Percentiles rank a stretch among this genome's conserved stretches.
Conservation (phyloP, 2,329 filamentous ascomycete species). For the Endoconidiophora polonica region DNA sequence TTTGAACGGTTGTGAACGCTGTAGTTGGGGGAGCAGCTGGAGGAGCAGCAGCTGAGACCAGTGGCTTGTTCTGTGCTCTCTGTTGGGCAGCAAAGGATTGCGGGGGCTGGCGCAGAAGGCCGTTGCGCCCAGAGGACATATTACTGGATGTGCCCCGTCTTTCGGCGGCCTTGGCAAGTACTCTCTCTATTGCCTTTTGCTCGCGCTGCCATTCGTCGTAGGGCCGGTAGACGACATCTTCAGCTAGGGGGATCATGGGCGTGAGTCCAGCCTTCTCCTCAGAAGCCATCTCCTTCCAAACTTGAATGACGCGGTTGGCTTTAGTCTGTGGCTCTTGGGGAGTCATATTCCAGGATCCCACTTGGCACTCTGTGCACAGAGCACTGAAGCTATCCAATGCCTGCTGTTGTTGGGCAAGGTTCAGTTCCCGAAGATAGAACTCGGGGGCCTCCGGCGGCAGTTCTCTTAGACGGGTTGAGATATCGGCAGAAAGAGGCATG, state of each 20-base stretch:
- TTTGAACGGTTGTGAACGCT: constrained; percentile 12
- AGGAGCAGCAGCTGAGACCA: constrained; percentile 20
- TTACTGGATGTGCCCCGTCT: constrained; percentile 10
- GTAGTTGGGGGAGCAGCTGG: constrained; percentile 10
- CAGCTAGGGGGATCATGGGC: constrained; percentile 43
- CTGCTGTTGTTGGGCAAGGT: constrained; percentile 27
- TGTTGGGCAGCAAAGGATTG: constrained; percentile 54
- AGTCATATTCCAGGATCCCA: constrained; percentile 24
- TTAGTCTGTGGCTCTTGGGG: constrained; percentile 25
- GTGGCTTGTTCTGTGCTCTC: constrained; percentile 32
- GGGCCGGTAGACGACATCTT: constrained; percentile 46
- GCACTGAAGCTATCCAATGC: constrained; percentile 37
- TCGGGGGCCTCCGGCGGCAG: constrained; percentile 36
- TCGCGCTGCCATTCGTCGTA: constrained; percentile 45
- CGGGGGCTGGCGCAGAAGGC: constrained; percentile 35
- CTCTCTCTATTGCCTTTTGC: constrained; percentile 19
- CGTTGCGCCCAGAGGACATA: constrained; percentile 18
- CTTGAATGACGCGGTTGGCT: constrained; percentile 29
- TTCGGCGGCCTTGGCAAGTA: constrained; percentile 1
- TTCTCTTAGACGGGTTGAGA: constrained; percentile 40
- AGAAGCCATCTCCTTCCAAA: constrained; percentile 50
- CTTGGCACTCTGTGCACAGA: constrained; percentile 40
- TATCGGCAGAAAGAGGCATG: constrained; percentile 46
- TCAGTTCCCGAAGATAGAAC: constrained; percentile 36
- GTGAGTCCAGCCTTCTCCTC: constrained; percentile 51